Evolutionary conservation across 2,329 filamentous ascomycete genomes (phyloP).

Genomic region (Apiospora malaysiana): DNA sequence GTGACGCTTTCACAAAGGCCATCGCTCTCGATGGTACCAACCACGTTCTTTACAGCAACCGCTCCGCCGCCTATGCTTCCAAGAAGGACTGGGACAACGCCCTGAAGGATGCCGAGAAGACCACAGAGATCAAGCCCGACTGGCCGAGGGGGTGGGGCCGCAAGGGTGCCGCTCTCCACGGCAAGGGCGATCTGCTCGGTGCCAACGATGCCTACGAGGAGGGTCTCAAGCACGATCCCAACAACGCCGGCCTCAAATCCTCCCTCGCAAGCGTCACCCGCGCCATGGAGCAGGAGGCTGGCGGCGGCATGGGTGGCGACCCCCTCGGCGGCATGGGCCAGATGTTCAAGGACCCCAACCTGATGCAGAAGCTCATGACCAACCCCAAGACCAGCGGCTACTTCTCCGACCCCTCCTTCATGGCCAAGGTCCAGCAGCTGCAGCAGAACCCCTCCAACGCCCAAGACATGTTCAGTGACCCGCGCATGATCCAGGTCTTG

Average conservation of each 20-base stretch:
- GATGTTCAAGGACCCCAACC: conserved; percentile 93
- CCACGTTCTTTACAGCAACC: conserved; percentile 98
- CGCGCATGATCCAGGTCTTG: conserved; percentile 91
- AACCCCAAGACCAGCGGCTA: conserved; percentile 92
- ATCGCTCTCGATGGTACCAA: conserved; percentile 88
- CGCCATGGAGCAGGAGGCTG: conserved; percentile 80
- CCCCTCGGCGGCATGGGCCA: conserved; percentile 79
- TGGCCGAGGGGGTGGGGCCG: conserved; percentile 97
- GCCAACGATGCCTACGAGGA: conserved; percentile 91
- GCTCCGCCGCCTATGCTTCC: conserved; percentile 86
- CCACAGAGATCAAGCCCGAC: conserved; percentile 92
- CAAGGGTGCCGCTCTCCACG: conserved; percentile 90
- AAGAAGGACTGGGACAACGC: conserved; percentile 87
- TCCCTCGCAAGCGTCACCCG: conserved; percentile 85
- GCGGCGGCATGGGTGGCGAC: conserved; percentile 57
- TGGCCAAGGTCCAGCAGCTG: conserved; percentile 84
- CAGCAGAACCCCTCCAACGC: conserved; percentile 81
- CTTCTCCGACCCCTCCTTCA: conserved; percentile 85
- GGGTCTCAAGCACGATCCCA: conserved; percentile 90
- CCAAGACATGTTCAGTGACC: conserved; percentile 84
- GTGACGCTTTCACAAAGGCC: conserved; percentile 92
- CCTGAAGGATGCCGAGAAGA: conserved; percentile 89
- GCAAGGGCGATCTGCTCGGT: conserved; percentile 81
- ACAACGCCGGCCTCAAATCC: conserved; percentile 90
- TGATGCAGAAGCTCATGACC: conserved; percentile 86